phyloP scores from a whole-genome alignment of 306 rosid species.

The Lathyrus tuberosus region DNA sequence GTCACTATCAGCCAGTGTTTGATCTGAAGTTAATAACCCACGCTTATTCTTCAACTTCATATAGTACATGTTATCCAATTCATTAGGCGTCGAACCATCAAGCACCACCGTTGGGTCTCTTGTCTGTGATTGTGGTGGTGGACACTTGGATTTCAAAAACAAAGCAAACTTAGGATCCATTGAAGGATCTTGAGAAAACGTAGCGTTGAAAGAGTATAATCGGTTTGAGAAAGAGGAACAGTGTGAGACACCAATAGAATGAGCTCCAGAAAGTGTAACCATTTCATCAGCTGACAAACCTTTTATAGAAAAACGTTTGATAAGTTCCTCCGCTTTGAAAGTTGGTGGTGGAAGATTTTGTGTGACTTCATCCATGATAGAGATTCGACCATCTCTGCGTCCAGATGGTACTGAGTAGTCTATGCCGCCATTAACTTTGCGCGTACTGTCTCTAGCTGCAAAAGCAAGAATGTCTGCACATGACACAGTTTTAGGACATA shows the following conservation, averaged over 20 bases:
- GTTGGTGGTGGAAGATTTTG: conserved; percentile 39
- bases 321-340: conserved; percentile 25
- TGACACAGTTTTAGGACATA: conserved; percentile 43
- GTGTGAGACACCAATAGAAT: conserved; percentile 48
- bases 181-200: conserved; percentile 44
- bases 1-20: conserved; percentile 27
- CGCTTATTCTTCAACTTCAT: conserved; percentile 23
- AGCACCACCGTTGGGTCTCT: conserved; percentile 37
- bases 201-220: conserved; percentile 45
- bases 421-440: conserved; percentile 33
- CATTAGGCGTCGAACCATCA: conserved; percentile 42
- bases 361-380: conserved; percentile 26
- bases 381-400: conserved; percentile 48
- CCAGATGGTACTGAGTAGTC: conserved; percentile 39
- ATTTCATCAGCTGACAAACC: conserved; percentile 49
- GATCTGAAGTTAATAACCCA: conserved; percentile 50
- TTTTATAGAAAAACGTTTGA: conserved; percentile 1
- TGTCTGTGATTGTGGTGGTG: not conserved
- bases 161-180: conserved; percentile 40
- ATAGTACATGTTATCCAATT: conserved; percentile 50
- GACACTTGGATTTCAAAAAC: conserved; percentile 42
- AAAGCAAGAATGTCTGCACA: conserved; percentile 53
- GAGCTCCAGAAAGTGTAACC: conserved; percentile 55
- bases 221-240: conserved; percentile 47
- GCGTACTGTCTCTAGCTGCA: conserved; percentile 49